Base-by-base conservation (phyloP, 441 rosid genomes). In the Capsella rubella region DNA sequence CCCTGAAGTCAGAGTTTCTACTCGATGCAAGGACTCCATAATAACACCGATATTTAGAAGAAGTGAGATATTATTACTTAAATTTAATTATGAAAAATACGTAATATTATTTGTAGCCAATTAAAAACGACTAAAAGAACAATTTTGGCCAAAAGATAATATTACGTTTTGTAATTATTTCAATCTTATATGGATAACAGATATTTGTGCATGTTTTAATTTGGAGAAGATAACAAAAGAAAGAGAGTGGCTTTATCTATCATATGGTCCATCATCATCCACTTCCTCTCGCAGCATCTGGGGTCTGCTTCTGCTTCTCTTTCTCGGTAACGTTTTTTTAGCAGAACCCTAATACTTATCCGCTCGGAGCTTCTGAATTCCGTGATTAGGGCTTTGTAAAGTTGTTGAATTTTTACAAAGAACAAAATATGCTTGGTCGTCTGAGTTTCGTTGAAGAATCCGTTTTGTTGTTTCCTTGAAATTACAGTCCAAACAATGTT, bases 401-500 rank as follows among this genome's bases (percentile, higher is more conserved):
- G 53, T 28, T 71, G 29, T 31, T 3, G 37, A 72, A 73, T 78
- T 78, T 72, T 28, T 34, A 6, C 69, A 27, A 65, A 79, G 66
- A 70, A 40, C 3, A 70, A 54, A n/a, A 29, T 5, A 79, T 79
- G 70, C 46, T 42, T 28, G 29, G 15, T 78, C 49, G 21, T 42
- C 28, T 32, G 18, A 57, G 62, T 63, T 37, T 72, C 67, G 77
- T 64, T 28, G 62, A 46, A 75, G 77, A 64, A 61, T 70, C 54
- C 10, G 56, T 74, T 8, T 71, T 52, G 43, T 18, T 77, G 28
- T 14, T 77, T 21, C 72, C 58, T 35, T 78, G 2, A 75, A 67
- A 76, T 58, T 51, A 46, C 55, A 58, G 66, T 55, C 61, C 73
- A 64, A 78, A 84, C 86, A 59, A 86, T 87, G 91, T 83, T 73